These are phyloP conservation scores for Ramaria sp. DNA, from an alignment of 768 basidiomycete genomes.

Conservation along the genomic window DNA sequence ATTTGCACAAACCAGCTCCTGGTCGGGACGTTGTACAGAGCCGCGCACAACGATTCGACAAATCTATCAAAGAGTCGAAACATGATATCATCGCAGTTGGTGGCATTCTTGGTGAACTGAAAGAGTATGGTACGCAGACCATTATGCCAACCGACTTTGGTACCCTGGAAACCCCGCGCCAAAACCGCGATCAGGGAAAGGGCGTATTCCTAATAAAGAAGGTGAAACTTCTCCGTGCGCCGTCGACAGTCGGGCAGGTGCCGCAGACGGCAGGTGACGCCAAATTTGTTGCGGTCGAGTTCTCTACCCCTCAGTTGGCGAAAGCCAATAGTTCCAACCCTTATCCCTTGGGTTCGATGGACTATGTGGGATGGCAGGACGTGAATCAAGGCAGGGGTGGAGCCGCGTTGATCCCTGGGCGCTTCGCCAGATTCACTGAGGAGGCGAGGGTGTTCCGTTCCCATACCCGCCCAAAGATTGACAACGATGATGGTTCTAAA, in stretches of 20 bases:
- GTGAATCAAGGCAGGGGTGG: neutral
- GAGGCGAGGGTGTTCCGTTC: too few species aligned
- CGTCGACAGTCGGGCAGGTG: conserved; percentile 32
- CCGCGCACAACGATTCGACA: neutral
- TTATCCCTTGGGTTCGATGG: conserved; percentile 1
- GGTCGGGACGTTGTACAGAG: conserved; percentile 38
- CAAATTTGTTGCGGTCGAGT: neutral
- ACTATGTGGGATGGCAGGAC: neutral
- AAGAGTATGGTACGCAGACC: conserved; percentile 13
- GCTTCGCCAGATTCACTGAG: too few species aligned
- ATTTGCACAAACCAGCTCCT: conserved; percentile 40
- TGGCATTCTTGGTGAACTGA: conserved; percentile 20
- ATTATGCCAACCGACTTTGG: conserved; percentile 19
- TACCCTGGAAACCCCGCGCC: conserved; percentile 16
- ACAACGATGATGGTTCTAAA: too few species aligned
- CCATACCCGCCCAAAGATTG: too few species aligned
- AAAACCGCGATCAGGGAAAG: conserved; percentile 12
- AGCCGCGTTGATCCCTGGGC: too few species aligned
- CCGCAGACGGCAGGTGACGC: conserved; percentile 16
- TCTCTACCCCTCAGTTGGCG: neutral
- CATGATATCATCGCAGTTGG: conserved; percentile 21
- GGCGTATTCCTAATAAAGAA: conserved; percentile 22
- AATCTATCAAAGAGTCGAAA: neutral
- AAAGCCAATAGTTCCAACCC: conserved; percentile 6
- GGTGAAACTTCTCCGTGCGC: conserved; percentile 24